Conservation (phyloP, 1,139 yeast genomes). For the Suhomyces wounanorum region DNA sequence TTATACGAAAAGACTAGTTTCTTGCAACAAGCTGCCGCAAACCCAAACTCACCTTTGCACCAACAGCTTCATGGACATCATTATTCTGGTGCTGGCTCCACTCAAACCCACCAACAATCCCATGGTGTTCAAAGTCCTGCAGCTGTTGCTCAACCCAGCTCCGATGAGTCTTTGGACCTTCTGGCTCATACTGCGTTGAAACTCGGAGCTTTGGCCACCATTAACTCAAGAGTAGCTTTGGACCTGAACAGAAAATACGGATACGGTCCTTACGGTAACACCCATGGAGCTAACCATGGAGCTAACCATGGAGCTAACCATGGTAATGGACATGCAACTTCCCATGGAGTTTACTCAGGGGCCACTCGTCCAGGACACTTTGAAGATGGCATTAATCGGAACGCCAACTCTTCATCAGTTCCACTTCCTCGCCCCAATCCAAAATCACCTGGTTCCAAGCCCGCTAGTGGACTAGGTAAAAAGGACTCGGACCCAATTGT, state of each 20-base stretch:
- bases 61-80: constrained; percentile 19
- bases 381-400: constrained; percentile 42
- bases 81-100: constrained; percentile 4
- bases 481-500: constrained; percentile 9
- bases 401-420: constrained; percentile 41
- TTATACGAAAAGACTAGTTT: constrained; percentile 48
- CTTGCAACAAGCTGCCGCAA: constrained; percentile 47
- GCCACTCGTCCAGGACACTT: constrained; percentile 18
- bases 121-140: neutral
- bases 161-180: constrained; percentile 34
- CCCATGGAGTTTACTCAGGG: constrained; percentile 8
- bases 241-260: constrained; percentile 52
- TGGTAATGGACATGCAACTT: constrained; percentile 7
- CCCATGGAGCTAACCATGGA: neutral
- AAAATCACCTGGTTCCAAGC: constrained; percentile 14
- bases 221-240: constrained; percentile 59
- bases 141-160: constrained; percentile 1
- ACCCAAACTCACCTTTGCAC: constrained; percentile 29
- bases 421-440: constrained; percentile 28
- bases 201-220: constrained; percentile 64
- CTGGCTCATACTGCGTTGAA: constrained; percentile 51
- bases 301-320: too few relatives aligned
- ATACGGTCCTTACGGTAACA: constrained; percentile 9
- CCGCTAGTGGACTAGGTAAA: constrained; percentile 10
- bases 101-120: neutral